Evolutionary conservation across 352 stramenopile genomes (phyloP).

Genomic region (Elongisporangium senticosum): DNA sequence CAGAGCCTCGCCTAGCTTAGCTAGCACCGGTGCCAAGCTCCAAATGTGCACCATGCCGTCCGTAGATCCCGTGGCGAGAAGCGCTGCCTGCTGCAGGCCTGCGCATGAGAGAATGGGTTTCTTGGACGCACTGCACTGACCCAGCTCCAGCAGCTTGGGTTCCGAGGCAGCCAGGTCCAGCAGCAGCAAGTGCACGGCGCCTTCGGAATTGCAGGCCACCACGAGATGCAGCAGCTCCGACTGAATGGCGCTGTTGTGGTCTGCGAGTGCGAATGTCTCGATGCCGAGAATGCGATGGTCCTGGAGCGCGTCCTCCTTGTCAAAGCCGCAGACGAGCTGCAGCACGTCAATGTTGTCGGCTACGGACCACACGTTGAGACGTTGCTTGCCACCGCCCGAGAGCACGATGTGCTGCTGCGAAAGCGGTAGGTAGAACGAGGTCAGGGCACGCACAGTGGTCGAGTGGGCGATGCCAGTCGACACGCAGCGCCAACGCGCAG

Average conservation of each 20-base stretch:
- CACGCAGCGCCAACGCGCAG: constrained; percentile 31
- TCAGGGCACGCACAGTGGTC: constrained; percentile 73
- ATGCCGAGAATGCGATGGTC: constrained; percentile 83
- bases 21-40: constrained; percentile 34
- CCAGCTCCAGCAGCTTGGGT: constrained; percentile 31
- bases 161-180: constrained; percentile 27
- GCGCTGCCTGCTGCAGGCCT: constrained; percentile 30
- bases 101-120: constrained; percentile 80
- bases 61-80: constrained; percentile 74
- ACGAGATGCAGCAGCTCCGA: constrained; percentile 42
- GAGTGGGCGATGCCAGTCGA: constrained; percentile 66
- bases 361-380: constrained; percentile 71
- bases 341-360: constrained; percentile 26
- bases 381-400: constrained; percentile 77
- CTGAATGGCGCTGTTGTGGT: neutral
- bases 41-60: constrained; percentile 78
- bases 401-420: constrained; percentile 44
- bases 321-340: constrained; percentile 57
- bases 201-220: constrained; percentile 73
- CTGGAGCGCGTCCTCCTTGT: constrained; percentile 47
- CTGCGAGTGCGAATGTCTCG: constrained; percentile 38
- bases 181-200: constrained; percentile 53
- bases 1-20: constrained; percentile 7
- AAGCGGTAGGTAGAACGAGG: constrained; percentile 27
- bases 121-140: constrained; percentile 48